phyloP scores from a whole-genome alignment of 2,329 filamentous ascomycete species.

The Acrodontium crateriforme region DNA sequence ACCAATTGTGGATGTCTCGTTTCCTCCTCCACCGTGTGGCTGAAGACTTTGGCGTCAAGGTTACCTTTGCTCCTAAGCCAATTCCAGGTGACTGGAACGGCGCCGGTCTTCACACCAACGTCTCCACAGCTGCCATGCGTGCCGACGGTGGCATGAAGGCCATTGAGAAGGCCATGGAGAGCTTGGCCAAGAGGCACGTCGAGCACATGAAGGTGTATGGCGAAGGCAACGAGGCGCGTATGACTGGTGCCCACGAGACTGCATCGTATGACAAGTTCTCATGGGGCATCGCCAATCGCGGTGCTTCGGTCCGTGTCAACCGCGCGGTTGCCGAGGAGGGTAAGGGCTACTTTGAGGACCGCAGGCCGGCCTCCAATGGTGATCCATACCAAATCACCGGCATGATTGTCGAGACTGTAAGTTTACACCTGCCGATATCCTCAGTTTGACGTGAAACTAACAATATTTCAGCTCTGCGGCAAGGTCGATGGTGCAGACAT shows the following conservation, averaged over 20 bases:
- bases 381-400: conserved; percentile 76
- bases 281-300: conserved; percentile 91
- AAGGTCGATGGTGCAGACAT: conserved; percentile 37
- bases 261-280: conserved; percentile 86
- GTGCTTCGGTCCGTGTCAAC: conserved; percentile 84
- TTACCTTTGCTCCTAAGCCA: conserved; percentile 91
- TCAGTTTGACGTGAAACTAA: conserved; percentile 5
- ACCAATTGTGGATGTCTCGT: conserved; percentile 88
- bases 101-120: conserved; percentile 85
- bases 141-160: conserved; percentile 85
- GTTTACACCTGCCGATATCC: conserved; percentile 3
- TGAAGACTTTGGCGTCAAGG: conserved; percentile 92
- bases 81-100: conserved; percentile 96
- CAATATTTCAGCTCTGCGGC: conserved; percentile 26
- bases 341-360: conserved; percentile 82
- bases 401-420: conserved; percentile 59
- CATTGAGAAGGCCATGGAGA: conserved; percentile 65
- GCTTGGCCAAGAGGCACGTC: conserved; percentile 35
- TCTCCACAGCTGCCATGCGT: conserved; percentile 81
- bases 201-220: conserved; percentile 76
- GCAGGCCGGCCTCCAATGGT: conserved; percentile 60
- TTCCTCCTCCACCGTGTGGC: conserved; percentile 83
- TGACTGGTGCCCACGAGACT: conserved; percentile 90
- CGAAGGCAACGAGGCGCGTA: conserved; percentile 86
- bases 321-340: conserved; percentile 72